Base-by-base conservation (phyloP, 768 basidiomycete species). In the Suillus brevipes region DNA sequence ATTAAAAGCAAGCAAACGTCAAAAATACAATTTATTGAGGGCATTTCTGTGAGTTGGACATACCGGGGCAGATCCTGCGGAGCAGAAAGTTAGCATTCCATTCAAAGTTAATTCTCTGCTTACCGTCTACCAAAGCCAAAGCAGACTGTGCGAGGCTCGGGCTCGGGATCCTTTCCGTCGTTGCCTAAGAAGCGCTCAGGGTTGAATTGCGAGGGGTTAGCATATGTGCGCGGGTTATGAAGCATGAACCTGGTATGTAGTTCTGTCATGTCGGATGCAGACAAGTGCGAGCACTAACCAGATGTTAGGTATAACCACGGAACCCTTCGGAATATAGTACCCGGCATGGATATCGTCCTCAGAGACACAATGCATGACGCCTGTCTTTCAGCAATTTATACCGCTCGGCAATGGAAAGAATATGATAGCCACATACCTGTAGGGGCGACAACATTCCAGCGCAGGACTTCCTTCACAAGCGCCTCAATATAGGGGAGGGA, bases 61-160 rank as follows among this genome's bases (percentile, higher is more conserved):
- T 37, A 77, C 75, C 75, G 61, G 75, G 75, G 63, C 75, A 76
- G 43, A 75, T 70, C 13, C 68, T 74, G 60, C 47, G 25, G n/a
- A 57, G n/a, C 28, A 37, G 45, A 31, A 25, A 6, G 53, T 53
- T 65, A 71, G 64, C 61, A 56, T 42, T 58, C 20, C 47, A 28
- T 45, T 62, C 64, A 49, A 50, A 57, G 31, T 25, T 25, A 62
- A 65, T 8, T 60, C 64, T 55, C 63, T 63, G 56, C 80, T n/a
- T 75, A 76, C 71, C 89, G 83, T 76, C 89, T 80, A 58, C 89
- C 89, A 70, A 89, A 91, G 13, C 89, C 89, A 75, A 90, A 91
- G 69, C 84, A 87, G 55, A 87, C 72, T 50, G 80, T 80, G 64
- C 84, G 84, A 67, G 88, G 87, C 74, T 89, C 88, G n/a, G 68